Conservation (phyloP, 352 stramenopile genomes). For the Pythium folliculosum region DNA sequence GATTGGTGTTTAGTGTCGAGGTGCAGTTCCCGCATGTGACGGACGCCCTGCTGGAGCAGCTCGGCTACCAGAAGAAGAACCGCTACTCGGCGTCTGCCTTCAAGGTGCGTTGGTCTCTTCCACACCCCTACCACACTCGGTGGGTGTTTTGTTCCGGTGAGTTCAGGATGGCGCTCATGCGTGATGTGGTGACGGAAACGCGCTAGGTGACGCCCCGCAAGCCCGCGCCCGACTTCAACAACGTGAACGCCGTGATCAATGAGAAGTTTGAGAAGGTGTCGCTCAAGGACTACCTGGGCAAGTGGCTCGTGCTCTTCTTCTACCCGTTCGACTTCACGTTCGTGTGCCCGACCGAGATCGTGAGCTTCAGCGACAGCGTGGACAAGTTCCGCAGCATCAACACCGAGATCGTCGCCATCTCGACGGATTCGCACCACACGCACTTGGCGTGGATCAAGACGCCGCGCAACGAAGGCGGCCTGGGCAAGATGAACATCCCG, state of each 20-base stretch:
- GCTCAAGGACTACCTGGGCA: constrained; percentile 68
- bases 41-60: constrained; percentile 71
- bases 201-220: constrained; percentile 69
- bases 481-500: constrained; percentile 86
- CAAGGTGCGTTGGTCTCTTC: constrained; percentile 37
- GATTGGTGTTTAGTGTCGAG: constrained; percentile 42
- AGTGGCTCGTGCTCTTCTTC: constrained; percentile 89
- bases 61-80: constrained; percentile 85
- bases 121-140: too few relatives aligned
- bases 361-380: constrained; percentile 78
- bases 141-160: not conserved
- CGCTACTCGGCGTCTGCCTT: constrained; percentile 71
- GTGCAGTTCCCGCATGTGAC: constrained; percentile 79
- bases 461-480: constrained; percentile 67
- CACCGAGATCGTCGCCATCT: constrained; percentile 77
- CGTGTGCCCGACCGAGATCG: constrained; percentile 84
- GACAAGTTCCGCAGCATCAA: constrained; percentile 78
- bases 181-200: not conserved
- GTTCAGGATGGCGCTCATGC: not conserved
- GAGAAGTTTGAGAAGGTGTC: constrained; percentile 83
- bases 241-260: constrained; percentile 79
- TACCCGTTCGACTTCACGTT: constrained; percentile 90
- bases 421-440: constrained; percentile 84
- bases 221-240: constrained; percentile 63
- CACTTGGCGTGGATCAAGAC: constrained; percentile 86